Evolutionary conservation across 2,329 filamentous ascomycete species (phyloP), one percentile per base, ranked within the genome.

Genomic region (Ceratocystiopsis sp.): DNA sequence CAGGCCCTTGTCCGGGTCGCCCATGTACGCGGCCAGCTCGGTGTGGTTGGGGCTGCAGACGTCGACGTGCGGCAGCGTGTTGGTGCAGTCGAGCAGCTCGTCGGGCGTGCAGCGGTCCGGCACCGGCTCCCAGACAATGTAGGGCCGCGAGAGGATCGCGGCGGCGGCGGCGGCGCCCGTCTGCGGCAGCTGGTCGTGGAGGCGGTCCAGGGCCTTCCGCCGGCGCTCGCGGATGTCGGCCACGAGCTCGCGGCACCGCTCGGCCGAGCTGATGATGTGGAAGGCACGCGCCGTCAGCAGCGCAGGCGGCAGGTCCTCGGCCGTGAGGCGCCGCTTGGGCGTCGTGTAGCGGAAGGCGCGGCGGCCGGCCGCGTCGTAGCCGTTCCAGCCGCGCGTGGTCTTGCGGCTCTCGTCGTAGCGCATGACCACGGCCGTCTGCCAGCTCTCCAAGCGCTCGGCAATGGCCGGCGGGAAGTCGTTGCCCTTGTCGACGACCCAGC

Each of bases 121-220:
- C 1, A 95, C 83, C 1, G 91, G 91, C 58, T 98, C 91, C 89
- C 89, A 98, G 42, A 96, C 75, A 57, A 95, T 84, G 8, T 86
- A 61, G 1, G 87, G 83, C 40, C 72, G 71, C 3, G 45, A 15
- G 6, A 43, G 33, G 16, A 44, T 33, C 25, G 25, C 25, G 5
- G 25, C 6, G 6, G 25, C 9, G 25, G 10, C 25, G 25, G 9
- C 2, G 6, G 16, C 6, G 3, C 2, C 5, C 13, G 35, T 35
- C 17, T 10, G 36, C 25, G 2, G 34, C 39, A 59, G 33, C 33
- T 34, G 21, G 35, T 7, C 37, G 29, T 1, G 38, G 15, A 7
- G 37, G 18, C 2, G 19, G 38, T 60, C 56, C 5, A 51, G 35
- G 44, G 62, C 48, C 6, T 41, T 39, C 11, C 43, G 46, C 10